Percentiles rank a stretch among this genome's conserved stretches.
Conservation (phyloP, 2,329 filamentous ascomycete species). For the Colletotrichum chrysophilum region DNA sequence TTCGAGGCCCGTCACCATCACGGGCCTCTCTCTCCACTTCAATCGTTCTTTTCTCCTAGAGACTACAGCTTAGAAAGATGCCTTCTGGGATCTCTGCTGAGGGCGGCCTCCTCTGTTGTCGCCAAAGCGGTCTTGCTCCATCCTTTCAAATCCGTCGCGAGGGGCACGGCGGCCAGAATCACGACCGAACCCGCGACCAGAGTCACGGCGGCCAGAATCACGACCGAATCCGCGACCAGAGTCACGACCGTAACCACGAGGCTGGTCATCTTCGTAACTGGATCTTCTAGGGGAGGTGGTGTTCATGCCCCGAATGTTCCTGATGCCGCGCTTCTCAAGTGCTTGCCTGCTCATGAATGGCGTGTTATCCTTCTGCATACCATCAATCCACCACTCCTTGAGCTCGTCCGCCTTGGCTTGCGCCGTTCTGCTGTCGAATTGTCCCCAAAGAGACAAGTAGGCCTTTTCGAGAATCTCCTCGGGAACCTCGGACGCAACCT, state of each 20-base stretch:
- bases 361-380: slow-evolving; percentile 53
- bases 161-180: background rate
- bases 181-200: slow-evolving; percentile 17
- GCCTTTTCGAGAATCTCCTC: slow-evolving; percentile 35
- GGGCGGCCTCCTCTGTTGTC: background rate
- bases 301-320: slow-evolving; percentile 36
- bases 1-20: background rate
- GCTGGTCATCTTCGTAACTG: background rate
- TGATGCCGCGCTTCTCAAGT: slow-evolving; percentile 34
- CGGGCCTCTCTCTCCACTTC: background rate
- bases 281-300: slow-evolving; percentile 21
- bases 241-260: slow-evolving; percentile 5
- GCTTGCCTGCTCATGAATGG: slow-evolving; percentile 26
- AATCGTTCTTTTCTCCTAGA: background rate
- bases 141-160: slow-evolving; percentile 9
- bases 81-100: background rate
- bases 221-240: slow-evolving; percentile 13
- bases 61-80: background rate
- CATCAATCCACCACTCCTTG: slow-evolving; percentile 56
- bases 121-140: slow-evolving; percentile 1
- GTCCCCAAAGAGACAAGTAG: slow-evolving; percentile 65
- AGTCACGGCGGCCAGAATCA: slow-evolving; percentile 8
- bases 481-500: slow-evolving; percentile 44
- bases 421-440: slow-evolving; percentile 34
- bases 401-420: slow-evolving; percentile 50